Base-by-base conservation (phyloP, 768 basidiomycete species). In the Phallus indusiatus region DNA sequence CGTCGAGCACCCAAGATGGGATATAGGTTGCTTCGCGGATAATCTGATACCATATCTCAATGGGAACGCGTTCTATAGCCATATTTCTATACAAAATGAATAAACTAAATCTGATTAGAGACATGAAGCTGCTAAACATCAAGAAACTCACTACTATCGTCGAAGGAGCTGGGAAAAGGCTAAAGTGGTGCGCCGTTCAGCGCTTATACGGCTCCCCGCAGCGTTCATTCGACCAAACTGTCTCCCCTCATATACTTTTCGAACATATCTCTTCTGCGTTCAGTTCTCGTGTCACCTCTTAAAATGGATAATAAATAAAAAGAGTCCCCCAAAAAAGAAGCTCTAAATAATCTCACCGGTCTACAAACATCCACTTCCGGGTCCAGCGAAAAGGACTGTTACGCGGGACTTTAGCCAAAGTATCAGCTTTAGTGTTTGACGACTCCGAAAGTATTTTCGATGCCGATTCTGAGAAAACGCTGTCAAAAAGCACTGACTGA, bases 1-100 rank as follows among this genome's bases (percentile, higher is more conserved):
- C 20, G 34, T 59, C 24, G 8, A 28, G 47, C 17, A 21, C 36
- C 42, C 47, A 36, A 12, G 47, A 33, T 34, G 57, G 49, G 24
- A 59, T 20, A 3, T n/a, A 47, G 18, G 22, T 59, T 1, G 57
- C 57, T 22, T 59, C 57, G 7, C 49, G 57, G 35, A 59, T 33
- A 20, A 59, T 59, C 14, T 59, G 48, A 35, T 42, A 21, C 57
- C 48, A 59, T 35, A 59, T 22, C 28, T 59, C 57, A 51, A 42
- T 21, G 17, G 57, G 57, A 5, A 52, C 10, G 4, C 34, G 18
- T 36, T 24, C 34, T 20, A 20, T 20, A 24, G 18, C 22, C 24
- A 28, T 28, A 17, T 11, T 10, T 14, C 8, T 8, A 5, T 42
- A 14, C 4, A 12, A 14, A 42, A n/a, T 42, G 4, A n/a, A 14